phyloP scores from a whole-genome alignment of 1,284 basidiomycete species.

The Cryptococcus sp. region DNA sequence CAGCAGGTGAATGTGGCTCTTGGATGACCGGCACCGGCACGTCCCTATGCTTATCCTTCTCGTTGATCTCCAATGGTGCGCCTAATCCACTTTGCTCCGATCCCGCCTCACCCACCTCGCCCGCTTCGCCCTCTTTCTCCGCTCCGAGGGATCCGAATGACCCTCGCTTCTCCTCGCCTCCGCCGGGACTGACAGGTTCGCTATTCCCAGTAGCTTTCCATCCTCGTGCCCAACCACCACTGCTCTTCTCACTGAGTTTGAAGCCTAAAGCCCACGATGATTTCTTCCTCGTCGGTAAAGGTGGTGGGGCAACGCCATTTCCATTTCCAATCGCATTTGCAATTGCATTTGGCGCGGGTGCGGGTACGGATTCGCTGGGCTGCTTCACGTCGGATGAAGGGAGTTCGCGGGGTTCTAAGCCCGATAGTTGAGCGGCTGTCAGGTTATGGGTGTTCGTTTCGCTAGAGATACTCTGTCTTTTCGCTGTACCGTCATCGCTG shows the following conservation, averaged over 20 bases:
- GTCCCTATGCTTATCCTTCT: constrained; percentile 3
- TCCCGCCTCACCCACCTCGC: constrained; percentile 7
- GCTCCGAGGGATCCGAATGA: constrained; percentile 18
- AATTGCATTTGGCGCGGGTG: not conserved
- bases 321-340: not conserved
- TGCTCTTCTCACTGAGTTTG: constrained; percentile 24
- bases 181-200: constrained; percentile 24
- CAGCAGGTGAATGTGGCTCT: not conserved
- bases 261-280: constrained; percentile 46
- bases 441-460: not conserved
- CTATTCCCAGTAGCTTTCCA: constrained; percentile 18
- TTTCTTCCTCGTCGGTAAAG: constrained; percentile 29
- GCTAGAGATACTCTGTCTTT: constrained; percentile 10
- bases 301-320: constrained; percentile 6
- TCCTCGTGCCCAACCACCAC: constrained; percentile 19
- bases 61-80: constrained; percentile 18
- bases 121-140: constrained; percentile 10
- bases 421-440: not conserved
- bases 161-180: constrained; percentile 9
- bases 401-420: not conserved
- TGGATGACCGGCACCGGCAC: not conserved
- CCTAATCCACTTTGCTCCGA: constrained; percentile 38
- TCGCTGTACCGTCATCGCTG: constrained; percentile 62
- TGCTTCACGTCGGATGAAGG: not conserved
- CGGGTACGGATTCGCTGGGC: not conserved